Evolutionary conservation across 495 filamentous ascomycete genomes (phyloP).

Genomic region (Filosporella fistucella): DNA sequence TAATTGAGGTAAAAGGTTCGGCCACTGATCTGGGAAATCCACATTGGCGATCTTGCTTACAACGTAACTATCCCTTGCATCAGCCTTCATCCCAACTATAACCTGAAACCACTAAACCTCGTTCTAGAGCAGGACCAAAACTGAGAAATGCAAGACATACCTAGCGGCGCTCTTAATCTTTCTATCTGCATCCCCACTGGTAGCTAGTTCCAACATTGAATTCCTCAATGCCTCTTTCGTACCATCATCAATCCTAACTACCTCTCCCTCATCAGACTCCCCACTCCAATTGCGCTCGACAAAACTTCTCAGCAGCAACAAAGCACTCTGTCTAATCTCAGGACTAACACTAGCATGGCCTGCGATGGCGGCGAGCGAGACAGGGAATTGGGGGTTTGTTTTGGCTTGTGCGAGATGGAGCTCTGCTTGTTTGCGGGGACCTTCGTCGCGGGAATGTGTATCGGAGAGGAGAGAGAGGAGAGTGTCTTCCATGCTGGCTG

Average conservation of each 20-base stretch:
- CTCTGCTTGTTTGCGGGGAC: constrained; percentile 74
- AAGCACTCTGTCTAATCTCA: constrained; percentile 75
- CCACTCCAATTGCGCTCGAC: constrained; percentile 73
- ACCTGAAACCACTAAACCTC: too few relatives aligned
- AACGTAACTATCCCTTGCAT: constrained; percentile 58
- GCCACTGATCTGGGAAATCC: constrained; percentile 95
- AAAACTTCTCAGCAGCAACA: constrained; percentile 75
- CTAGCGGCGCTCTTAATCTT: constrained; percentile 82
- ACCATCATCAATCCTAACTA: constrained; percentile 53
- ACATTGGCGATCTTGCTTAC: constrained; percentile 91
- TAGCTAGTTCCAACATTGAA: constrained; percentile 68
- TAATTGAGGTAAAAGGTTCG: constrained; percentile 72
- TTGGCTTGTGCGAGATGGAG: constrained; percentile 64
- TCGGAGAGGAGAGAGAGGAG: constrained; percentile 73
- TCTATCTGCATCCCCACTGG: constrained; percentile 69
- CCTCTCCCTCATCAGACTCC: constrained; percentile 53
- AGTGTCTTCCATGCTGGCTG: constrained; percentile 57
- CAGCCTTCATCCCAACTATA: too few relatives aligned
- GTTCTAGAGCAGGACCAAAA: too few relatives aligned
- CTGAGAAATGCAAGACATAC: too few relatives aligned
- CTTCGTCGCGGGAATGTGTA: constrained; percentile 67
- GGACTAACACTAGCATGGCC: constrained; percentile 63
- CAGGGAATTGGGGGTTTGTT: constrained; percentile 62
- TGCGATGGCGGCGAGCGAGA: constrained; percentile 74
- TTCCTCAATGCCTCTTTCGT: constrained; percentile 69